Evolutionary conservation across 2,329 filamentous ascomycete genomes (phyloP).

Genomic region (Lecanosticta acicola): DNA sequence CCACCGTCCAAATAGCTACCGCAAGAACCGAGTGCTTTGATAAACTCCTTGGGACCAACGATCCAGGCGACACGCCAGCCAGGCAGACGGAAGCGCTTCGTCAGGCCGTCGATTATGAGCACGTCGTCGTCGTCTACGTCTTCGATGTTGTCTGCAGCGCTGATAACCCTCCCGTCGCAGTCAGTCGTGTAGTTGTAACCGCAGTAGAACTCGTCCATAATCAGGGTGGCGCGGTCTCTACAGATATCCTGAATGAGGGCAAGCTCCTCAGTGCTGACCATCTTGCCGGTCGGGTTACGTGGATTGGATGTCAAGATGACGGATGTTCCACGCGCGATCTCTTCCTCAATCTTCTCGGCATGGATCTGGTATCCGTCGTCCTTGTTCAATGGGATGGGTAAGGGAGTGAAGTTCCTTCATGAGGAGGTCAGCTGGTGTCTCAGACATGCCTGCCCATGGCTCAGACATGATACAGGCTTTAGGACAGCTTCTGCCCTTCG

Average conservation of each 20-base stretch:
- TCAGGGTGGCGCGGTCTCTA: slow-evolving; percentile 80
- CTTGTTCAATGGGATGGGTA: slow-evolving; percentile 77
- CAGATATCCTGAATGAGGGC: slow-evolving; percentile 90
- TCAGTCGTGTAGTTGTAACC: slow-evolving; percentile 93
- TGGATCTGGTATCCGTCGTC: slow-evolving; percentile 79
- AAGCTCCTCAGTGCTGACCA: slow-evolving; percentile 78
- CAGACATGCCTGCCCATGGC: too few relatives aligned
- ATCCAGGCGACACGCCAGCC: slow-evolving; percentile 78
- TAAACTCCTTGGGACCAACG: slow-evolving; percentile 75
- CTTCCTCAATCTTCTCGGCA: slow-evolving; percentile 76
- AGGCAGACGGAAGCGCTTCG: slow-evolving; percentile 92
- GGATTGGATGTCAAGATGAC: slow-evolving; percentile 95
- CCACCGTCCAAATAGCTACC: slow-evolving; percentile 92
- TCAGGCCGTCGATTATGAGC: slow-evolving; percentile 89
- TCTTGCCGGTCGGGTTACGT: slow-evolving; percentile 85
- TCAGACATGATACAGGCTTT: too few relatives aligned
- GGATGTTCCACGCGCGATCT: slow-evolving; percentile 39
- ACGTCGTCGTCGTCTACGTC: slow-evolving; percentile 81
- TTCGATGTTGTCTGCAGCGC: slow-evolving; percentile 79
- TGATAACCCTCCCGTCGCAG: slow-evolving; percentile 86
- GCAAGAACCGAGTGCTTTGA: slow-evolving; percentile 85
- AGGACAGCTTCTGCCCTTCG: too few relatives aligned
- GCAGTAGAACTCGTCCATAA: slow-evolving; percentile 90
- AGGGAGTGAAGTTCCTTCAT: slow-evolving; percentile 82
- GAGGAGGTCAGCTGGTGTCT: too few relatives aligned